Evolutionary conservation across 169 alveolate genomes (phyloP).

Genomic region (Plasmodium coatneyi): DNA sequence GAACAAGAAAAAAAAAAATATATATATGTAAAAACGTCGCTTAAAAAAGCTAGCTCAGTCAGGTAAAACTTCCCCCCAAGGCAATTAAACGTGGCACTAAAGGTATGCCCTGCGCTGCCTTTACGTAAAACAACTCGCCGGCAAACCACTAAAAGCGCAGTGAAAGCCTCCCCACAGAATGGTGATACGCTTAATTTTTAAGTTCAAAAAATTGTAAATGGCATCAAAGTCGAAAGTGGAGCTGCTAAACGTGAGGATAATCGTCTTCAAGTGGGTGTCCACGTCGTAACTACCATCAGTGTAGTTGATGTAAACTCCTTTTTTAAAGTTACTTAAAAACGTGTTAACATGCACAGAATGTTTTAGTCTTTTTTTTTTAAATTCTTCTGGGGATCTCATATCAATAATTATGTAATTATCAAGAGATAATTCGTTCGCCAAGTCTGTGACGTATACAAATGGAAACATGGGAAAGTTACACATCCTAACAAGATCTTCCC

Average conservation of each 20-base stretch:
- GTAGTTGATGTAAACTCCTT: slow-evolving; percentile 41
- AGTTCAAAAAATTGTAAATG: slow-evolving; percentile 60
- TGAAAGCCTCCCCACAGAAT: slow-evolving; percentile 50
- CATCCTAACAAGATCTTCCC: slow-evolving; percentile 5
- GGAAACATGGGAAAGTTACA: slow-evolving; percentile 51
- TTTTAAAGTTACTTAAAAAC: slow-evolving; percentile 58
- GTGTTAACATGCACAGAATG: slow-evolving; percentile 63
- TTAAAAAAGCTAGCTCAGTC: background rate
- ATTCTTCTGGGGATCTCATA: slow-evolving; percentile 32
- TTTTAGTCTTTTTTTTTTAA: slow-evolving; percentile 46
- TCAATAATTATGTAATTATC: slow-evolving; percentile 34
- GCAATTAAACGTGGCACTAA: background rate
- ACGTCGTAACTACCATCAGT: slow-evolving; percentile 22
- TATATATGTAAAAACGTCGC: background rate
- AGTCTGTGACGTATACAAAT: slow-evolving; percentile 19
- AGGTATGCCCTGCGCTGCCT: background rate
- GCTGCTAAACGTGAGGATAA: slow-evolving; percentile 18
- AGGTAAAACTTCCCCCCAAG: background rate
- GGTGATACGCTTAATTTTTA: slow-evolving; percentile 53
- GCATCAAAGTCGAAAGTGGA: slow-evolving; percentile 30
- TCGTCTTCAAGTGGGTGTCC: slow-evolving; percentile 25
- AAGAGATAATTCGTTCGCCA: slow-evolving; percentile 27
- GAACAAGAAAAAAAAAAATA: background rate
- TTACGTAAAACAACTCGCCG: slow-evolving; percentile 38
- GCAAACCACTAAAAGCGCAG: slow-evolving; percentile 32